Base-by-base conservation (phyloP, 148 eudicot species). In the Vaccinium macrocarpon region DNA sequence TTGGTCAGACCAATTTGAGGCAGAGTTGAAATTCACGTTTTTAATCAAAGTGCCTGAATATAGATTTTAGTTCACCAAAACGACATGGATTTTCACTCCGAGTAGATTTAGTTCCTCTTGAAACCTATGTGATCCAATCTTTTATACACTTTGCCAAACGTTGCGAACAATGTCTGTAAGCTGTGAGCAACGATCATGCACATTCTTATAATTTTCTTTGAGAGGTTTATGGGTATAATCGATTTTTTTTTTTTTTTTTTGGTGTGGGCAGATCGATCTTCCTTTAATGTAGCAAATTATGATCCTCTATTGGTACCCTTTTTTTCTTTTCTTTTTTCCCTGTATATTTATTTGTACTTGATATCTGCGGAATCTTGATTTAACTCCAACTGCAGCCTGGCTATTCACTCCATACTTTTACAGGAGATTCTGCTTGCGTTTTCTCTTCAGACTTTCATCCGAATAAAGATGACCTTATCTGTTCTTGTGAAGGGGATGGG, bases 401-500 rank as follows among this genome's bases (percentile, higher is more conserved):
- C 78, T 93, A 87, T 85, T 93, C 94, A 16, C 90, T 93, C 55
- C 96, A 93, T 56, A 94, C 89, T 64, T 94, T 94, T 84, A 91
- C 90, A 81, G 98, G 98, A 51, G 96, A 94, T 87, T 90, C 96
- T 78, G 85, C 93, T 13, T 56, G 89, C 56, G 98, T 93, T 46
- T 88, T 89, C 93, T 94, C 98, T 70, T 76, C 93, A 68, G 98
- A 94, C 84, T 94, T 93, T 82, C 96, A 94, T 82, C 96, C 98
- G 12, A 94, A 86, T 76, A 92, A 93, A 85, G 95, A 94, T 8
- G 98, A 94, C 80, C 91, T 94, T 61, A 92, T 94, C 78, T 90
- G 94, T 85, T 94, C 98, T 4, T 94, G 95, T 85, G 98, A 94
- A 59, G 90, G 95, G 42, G 93, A 93, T 82, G 96, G 98, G 82